These are phyloP conservation scores for Globisporangium sylvaticum DNA, from an alignment of 352 stramenopile species.

Conservation along the genomic window DNA sequence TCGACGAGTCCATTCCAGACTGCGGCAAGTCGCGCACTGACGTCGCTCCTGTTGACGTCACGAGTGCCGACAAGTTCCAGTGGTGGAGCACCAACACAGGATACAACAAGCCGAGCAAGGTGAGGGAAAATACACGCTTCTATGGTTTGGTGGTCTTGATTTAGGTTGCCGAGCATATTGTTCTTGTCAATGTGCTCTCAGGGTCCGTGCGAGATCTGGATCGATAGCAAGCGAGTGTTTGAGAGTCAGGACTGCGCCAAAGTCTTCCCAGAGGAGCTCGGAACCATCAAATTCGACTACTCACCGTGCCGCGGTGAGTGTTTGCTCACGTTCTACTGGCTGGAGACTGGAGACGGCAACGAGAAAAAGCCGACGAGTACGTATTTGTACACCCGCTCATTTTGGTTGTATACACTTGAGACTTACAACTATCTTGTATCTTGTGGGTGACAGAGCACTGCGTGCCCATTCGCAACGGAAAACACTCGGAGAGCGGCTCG, in stretches of 20 bases:
- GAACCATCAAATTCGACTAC: slow-evolving; percentile 40
- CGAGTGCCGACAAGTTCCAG: slow-evolving; percentile 8
- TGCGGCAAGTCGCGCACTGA: slow-evolving; percentile 16
- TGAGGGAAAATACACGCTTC: background rate
- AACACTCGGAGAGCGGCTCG: background rate
- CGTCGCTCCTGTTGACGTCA: slow-evolving; percentile 16
- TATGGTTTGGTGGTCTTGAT: background rate
- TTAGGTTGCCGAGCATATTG: background rate
- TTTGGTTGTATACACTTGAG: background rate
- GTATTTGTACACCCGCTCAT: slow-evolving; percentile 10
- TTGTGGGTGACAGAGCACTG: slow-evolving; percentile 10
- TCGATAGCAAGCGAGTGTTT: slow-evolving; percentile 30
- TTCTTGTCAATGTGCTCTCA: background rate
- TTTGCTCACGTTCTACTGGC: slow-evolving; percentile 43
- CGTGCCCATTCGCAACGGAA: slow-evolving; percentile 7
- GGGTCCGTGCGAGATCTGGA: slow-evolving; percentile 46
- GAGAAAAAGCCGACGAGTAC: slow-evolving; percentile 23
- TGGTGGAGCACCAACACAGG: slow-evolving; percentile 22
- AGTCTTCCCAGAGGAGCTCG: slow-evolving; percentile 24
- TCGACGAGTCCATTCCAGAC: slow-evolving; percentile 18
- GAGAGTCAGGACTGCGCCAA: slow-evolving; percentile 33
- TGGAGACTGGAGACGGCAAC: slow-evolving; percentile 23
- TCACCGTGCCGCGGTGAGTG: slow-evolving; percentile 32
- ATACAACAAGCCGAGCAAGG: slow-evolving; percentile 7
- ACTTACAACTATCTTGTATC: background rate